Conservation (phyloP, 2,329 filamentous ascomycete genomes). For the Cercospora citrullina region DNA sequence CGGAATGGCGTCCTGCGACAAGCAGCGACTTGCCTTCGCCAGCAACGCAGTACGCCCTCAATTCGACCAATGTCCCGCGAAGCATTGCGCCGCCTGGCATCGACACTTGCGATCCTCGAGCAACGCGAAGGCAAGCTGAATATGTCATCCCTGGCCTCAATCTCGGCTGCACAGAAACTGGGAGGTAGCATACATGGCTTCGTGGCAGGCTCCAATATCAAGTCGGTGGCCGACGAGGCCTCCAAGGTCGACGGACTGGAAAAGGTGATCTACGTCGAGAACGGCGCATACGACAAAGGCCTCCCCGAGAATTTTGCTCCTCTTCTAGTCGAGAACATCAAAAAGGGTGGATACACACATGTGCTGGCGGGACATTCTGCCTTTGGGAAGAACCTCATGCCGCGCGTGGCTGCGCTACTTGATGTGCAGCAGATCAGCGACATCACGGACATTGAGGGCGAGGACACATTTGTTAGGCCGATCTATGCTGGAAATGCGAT, state of each 20-base stretch:
- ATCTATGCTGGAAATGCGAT: constrained; percentile 99
- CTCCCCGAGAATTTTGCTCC: constrained; percentile 94
- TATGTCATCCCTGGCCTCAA: constrained; percentile 48
- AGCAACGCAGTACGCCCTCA: constrained; percentile 30
- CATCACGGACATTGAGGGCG: constrained; percentile 79
- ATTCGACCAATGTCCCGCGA: constrained; percentile 47
- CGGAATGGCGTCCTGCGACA: constrained; percentile 32
- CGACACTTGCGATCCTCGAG: constrained; percentile 87
- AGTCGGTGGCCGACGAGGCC: constrained; percentile 74
- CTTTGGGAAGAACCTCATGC: constrained; percentile 94
- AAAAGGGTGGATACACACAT: constrained; percentile 91
- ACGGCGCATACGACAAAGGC: constrained; percentile 88
- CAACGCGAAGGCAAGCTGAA: constrained; percentile 88
- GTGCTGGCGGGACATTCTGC: constrained; percentile 88
- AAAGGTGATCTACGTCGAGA: constrained; percentile 88
- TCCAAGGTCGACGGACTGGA: constrained; percentile 88
- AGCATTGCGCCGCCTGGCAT: constrained; percentile 70
- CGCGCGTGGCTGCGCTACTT: constrained; percentile 84
- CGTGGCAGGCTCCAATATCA: constrained; percentile 76
- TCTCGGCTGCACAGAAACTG: constrained; percentile 29
- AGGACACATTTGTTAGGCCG: constrained; percentile 92
- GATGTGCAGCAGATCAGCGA: constrained; percentile 94
- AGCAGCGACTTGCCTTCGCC: constrained; percentile 37
- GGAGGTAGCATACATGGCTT: constrained; percentile 85
- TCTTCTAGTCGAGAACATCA: constrained; percentile 91